Conservation (phyloP, 352 stramenopile genomes). For the Phytophthora quininea region DNA sequence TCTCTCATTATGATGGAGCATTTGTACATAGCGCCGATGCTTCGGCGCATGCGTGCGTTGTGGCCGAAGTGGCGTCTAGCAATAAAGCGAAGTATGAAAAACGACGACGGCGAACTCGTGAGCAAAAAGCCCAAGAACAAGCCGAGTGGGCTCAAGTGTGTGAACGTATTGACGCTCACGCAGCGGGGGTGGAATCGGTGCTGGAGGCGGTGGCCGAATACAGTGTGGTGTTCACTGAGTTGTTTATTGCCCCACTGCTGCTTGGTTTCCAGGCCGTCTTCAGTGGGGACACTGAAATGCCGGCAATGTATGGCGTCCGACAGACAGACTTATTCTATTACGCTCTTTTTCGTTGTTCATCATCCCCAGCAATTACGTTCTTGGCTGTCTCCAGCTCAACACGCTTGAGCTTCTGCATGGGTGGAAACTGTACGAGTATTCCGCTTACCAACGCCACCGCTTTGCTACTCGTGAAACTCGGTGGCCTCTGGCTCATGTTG, state of each 20-base stretch:
- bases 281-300: conserved; percentile 91
- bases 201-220: conserved; percentile 92
- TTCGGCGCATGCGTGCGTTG: conserved; percentile 79
- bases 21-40: conserved; percentile 93
- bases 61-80: conserved; percentile 94
- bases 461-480: conserved; percentile 93
- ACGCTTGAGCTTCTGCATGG: conserved; percentile 96
- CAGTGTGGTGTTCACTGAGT: conserved; percentile 88
- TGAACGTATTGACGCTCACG: conserved; percentile 94
- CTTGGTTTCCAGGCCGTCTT: conserved; percentile 92
- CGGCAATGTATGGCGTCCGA: conserved; percentile 92
- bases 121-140: conserved; percentile 92
- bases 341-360: conserved; percentile 95
- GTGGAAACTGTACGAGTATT: conserved; percentile 98
- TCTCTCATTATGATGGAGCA: conserved; percentile 92
- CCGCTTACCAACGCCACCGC: conserved; percentile 95
- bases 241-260: conserved; percentile 88
- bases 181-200: conserved; percentile 93
- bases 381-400: conserved; percentile 96
- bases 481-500: conserved; percentile 90
- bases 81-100: conserved; percentile 75
- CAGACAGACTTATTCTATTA: conserved; percentile 96
- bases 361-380: conserved; percentile 93
- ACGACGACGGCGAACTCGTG: conserved; percentile 80
- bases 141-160: conserved; percentile 93